Evolutionary conservation across 331 rosid species (phyloP), one percentile per base, ranked within the genome.

Genomic region (Ulmus americana): DNA sequence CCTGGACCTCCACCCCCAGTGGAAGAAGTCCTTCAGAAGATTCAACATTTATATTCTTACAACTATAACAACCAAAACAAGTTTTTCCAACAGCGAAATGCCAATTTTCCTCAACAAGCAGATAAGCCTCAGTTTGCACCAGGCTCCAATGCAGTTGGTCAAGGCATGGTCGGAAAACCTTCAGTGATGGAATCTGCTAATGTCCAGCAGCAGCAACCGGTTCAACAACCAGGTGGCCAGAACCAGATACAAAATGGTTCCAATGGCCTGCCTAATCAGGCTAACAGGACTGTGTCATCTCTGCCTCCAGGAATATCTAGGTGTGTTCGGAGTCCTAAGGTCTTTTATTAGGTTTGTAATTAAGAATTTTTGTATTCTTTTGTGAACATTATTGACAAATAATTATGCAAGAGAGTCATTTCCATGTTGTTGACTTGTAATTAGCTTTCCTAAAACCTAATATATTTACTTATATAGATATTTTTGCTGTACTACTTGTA

Each of bases 221-320:
- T 71, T 70, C 97, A 81, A 61, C 97, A 72, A 74, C 95, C 68
- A 77, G 76, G 69, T 61, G 78, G 68, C 74, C 97, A 85, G 75
- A 78, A 70, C 64, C 95, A 75, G 73, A 52, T 70, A 10, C 95
- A 84, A 79, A 85, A 47, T 73, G 49, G 50, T 72, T 70, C 90
- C 56, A 87, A 76, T 71, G 90, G 95, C 70, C 84, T 82, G 75
- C 84, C 88, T 74, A 85, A 77, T 85, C 99, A 85, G 81, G 65
- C 80, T n/a, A 89, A 76, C 84, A 84, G 65, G 82, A 70, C 79
- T 46, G 80, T 94, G 12, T 79, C 73, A 55, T 87, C 96, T 67
- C 85, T 94, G 87, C 99, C 99, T 62, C 97, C 73, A 81, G 99
- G 97, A 85, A 68, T 84, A 82, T 94, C 97, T 90, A 94, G 99